Evolutionary conservation across 805 yeast genomes (phyloP).

Genomic region (Hanseniaspora valbyensis): DNA sequence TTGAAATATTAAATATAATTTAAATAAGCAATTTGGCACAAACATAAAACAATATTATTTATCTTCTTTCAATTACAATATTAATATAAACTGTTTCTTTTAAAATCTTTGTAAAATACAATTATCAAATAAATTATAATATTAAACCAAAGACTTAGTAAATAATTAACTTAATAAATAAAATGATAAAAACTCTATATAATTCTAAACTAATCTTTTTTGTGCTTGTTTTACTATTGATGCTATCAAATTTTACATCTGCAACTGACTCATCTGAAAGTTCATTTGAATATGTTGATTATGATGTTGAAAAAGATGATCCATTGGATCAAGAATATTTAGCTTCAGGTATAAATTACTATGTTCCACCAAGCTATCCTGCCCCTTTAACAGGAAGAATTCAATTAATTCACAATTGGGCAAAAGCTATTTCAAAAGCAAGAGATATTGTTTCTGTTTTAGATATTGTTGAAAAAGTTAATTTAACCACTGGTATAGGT

Average conservation of each 20-base stretch:
- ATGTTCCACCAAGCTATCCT: constrained; percentile 16
- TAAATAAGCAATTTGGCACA: no score
- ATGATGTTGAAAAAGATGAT: constrained; percentile 20
- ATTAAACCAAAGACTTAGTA: neutral
- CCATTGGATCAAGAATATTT: constrained; percentile 20
- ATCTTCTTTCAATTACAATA: no score
- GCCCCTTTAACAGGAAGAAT: constrained; percentile 33
- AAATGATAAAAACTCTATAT: neutral
- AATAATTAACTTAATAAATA: neutral
- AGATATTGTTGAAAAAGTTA: constrained; percentile 49
- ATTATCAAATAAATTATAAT: no score
- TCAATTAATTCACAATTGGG: constrained; percentile 43
- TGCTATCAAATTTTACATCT: neutral
- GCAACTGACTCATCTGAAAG: constrained; percentile 17
- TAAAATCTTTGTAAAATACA: no score
- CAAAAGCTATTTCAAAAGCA: constrained; percentile 46
- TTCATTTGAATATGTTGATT: constrained; percentile 14
- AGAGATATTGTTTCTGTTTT: constrained; percentile 44
- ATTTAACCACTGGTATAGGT: constrained; percentile 53
- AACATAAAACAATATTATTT: no score
- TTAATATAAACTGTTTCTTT: no score
- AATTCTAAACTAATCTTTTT: neutral
- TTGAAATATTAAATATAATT: no score
- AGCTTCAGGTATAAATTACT: constrained; percentile 22
- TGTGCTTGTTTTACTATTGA: neutral